phyloP scores from a whole-genome alignment of 176 grass and related monocot genomes.

The Puccinellia tenuiflora region DNA sequence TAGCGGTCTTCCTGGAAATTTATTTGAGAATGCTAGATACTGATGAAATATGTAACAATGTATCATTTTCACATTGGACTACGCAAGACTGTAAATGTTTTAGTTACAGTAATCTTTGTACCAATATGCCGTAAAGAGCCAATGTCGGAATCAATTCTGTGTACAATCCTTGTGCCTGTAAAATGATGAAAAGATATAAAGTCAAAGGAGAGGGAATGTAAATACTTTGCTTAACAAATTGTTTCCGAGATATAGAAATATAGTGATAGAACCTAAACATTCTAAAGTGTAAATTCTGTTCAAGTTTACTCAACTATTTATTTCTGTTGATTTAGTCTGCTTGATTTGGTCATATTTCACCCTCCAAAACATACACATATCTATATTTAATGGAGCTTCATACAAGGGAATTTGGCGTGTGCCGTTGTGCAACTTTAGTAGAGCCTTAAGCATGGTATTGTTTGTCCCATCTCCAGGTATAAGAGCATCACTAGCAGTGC shows the following conservation, averaged over 20 bases:
- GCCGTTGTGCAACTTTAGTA: neutral
- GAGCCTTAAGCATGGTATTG: neutral
- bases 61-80: neutral
- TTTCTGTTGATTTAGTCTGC: neutral
- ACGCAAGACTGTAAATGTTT: neutral
- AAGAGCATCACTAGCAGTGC: too few species aligned
- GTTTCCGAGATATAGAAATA: neutral
- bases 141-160: slow-evolving; percentile 40
- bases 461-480: slow-evolving; percentile 1
- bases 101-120: neutral
- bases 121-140: slow-evolving; percentile 73
- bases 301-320: slow-evolving; percentile 8
- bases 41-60: neutral
- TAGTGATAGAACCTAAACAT: neutral
- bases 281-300: neutral
- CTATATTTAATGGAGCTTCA: too few species aligned
- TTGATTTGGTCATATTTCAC: slow-evolving; percentile 16
- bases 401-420: neutral
- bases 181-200: slow-evolving; percentile 10
- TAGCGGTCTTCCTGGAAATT: neutral
- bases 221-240: neutral
- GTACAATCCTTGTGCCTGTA: slow-evolving; percentile 50
- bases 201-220: neutral
- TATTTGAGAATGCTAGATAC: neutral
- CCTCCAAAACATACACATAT: neutral